These are phyloP conservation scores for Aphanomyces euteiches DNA, from an alignment of 352 stramenopile species.

Conservation along the genomic window DNA sequence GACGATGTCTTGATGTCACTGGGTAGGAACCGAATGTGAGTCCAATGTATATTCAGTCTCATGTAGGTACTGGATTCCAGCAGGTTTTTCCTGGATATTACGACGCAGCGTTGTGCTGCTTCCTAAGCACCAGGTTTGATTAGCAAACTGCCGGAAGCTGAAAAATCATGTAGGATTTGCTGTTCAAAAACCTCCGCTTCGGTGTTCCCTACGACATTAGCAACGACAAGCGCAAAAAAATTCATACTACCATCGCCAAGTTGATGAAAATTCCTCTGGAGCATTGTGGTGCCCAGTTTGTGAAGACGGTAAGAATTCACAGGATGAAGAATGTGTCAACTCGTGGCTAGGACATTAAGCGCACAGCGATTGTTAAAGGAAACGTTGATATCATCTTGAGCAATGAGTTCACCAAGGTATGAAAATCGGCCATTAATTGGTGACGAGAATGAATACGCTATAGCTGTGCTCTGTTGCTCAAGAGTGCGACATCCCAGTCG, in stretches of 20 bases:
- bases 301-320: conserved; percentile 28
- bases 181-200: conserved; percentile 60
- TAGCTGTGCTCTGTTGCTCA: conserved; percentile 25
- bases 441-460: background rate
- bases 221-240: conserved; percentile 40
- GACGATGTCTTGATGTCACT: conserved; percentile 52
- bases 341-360: conserved; percentile 43
- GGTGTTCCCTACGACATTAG: conserved; percentile 56
- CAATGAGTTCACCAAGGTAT: conserved; percentile 68
- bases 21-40: conserved; percentile 37
- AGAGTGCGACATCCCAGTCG: conserved; percentile 43
- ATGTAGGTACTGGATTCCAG: conserved; percentile 22
- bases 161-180: conserved; percentile 37
- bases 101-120: conserved; percentile 8
- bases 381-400: conserved; percentile 62
- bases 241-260: conserved; percentile 33
- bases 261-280: conserved; percentile 60
- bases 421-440: background rate
- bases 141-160: too few species aligned
- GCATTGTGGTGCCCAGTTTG: conserved; percentile 51
- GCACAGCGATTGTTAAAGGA: conserved; percentile 26
- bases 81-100: conserved; percentile 13
- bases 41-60: background rate
- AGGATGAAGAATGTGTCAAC: too few species aligned
- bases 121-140: too few species aligned